Evolutionary conservation across 768 basidiomycete genomes (phyloP).

Genomic region (Gautieria morchelliformis): DNA sequence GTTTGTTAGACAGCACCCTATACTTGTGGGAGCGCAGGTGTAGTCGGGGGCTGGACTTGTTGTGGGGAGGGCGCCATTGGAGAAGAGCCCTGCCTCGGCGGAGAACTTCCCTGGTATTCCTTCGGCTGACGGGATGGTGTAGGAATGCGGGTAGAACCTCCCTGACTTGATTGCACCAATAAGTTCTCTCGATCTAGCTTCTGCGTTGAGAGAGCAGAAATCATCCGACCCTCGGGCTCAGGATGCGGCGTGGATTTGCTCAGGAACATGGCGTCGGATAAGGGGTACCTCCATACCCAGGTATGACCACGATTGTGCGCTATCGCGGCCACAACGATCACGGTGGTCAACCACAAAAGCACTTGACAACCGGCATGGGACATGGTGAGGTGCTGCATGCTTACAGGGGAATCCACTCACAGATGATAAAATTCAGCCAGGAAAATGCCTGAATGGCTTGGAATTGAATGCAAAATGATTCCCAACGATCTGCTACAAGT

Average conservation of each 20-base stretch:
- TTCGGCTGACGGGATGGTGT: too few relatives aligned
- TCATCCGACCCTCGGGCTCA: background rate
- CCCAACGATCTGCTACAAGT: background rate
- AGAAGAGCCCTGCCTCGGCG: too few relatives aligned
- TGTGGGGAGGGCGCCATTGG: too few relatives aligned
- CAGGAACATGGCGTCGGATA: background rate
- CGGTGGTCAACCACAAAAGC: background rate
- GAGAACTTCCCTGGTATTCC: too few relatives aligned
- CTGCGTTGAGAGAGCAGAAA: too few relatives aligned
- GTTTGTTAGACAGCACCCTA: too few relatives aligned
- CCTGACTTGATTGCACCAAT: too few relatives aligned
- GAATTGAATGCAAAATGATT: background rate
- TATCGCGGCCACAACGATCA: background rate
- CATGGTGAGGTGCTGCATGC: background rate
- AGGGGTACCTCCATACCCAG: constrained; percentile 2
- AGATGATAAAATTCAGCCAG: constrained; percentile 1
- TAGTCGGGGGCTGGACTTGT: too few relatives aligned
- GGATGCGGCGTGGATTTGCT: background rate
- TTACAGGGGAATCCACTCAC: background rate
- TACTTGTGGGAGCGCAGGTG: too few relatives aligned
- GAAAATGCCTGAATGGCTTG: background rate
- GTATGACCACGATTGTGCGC: constrained; percentile 2
- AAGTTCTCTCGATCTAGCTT: too few relatives aligned
- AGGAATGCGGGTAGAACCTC: too few relatives aligned
- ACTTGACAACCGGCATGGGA: background rate